phyloP scores from a whole-genome alignment of 2,329 filamentous ascomycete species.

The Rutstroemia sp. region DNA sequence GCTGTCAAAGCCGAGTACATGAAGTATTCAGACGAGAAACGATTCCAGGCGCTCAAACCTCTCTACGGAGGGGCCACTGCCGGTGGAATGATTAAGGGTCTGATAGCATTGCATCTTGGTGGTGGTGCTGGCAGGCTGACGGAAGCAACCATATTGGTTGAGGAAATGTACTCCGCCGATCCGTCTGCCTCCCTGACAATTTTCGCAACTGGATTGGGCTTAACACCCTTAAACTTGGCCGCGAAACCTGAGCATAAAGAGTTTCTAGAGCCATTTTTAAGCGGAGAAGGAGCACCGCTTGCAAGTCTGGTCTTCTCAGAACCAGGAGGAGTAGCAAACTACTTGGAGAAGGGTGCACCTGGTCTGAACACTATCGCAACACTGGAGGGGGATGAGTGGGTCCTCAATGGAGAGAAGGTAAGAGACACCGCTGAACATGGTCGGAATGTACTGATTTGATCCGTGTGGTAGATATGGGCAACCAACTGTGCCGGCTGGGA shows the following conservation, averaged over 20 bases:
- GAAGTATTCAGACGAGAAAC: constrained; percentile 23
- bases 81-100: constrained; percentile 40
- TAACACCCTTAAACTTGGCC: constrained; percentile 42
- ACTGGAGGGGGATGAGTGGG: constrained; percentile 41
- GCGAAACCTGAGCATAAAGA: constrained; percentile 33
- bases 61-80: constrained; percentile 38
- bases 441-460: background rate
- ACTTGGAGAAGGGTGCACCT: constrained; percentile 39
- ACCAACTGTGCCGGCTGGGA: constrained; percentile 49
- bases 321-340: constrained; percentile 44
- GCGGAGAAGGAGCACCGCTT: constrained; percentile 37
- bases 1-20: constrained; percentile 24
- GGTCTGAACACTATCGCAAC: constrained; percentile 43
- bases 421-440: background rate
- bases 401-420: constrained; percentile 47
- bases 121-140: constrained; percentile 37
- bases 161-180: constrained; percentile 46
- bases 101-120: constrained; percentile 39
- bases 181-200: constrained; percentile 42
- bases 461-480: constrained; percentile 39
- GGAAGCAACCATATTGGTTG: constrained; percentile 42
- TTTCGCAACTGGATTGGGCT: constrained; percentile 43
- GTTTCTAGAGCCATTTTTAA: constrained; percentile 42
- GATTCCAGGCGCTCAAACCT: constrained; percentile 41
- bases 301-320: constrained; percentile 46